phyloP scores from a whole-genome alignment of 306 rosid genomes.

The Cercis canadensis region DNA sequence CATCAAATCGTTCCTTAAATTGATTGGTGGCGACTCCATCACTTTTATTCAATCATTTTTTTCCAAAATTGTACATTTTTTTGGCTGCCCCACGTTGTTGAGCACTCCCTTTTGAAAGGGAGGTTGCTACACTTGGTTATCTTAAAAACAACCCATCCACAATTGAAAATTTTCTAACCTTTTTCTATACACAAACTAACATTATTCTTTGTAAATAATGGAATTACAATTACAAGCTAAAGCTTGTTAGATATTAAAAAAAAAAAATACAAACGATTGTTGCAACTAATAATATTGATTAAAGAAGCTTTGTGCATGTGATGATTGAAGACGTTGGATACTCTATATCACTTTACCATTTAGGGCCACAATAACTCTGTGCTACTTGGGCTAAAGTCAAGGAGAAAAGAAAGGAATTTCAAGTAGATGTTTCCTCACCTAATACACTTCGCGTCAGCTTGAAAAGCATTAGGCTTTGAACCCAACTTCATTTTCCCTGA shows the following conservation, averaged over 20 bases:
- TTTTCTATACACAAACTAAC: slow-evolving; percentile 14
- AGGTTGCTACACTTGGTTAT: too few species aligned
- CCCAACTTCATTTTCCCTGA: slow-evolving; percentile 81
- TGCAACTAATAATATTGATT: slow-evolving; percentile 35
- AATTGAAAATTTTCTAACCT: background rate
- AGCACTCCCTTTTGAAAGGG: too few species aligned
- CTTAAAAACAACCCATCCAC: slow-evolving; percentile 32
- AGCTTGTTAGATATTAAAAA: background rate
- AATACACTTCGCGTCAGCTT: slow-evolving; percentile 72
- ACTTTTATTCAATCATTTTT: too few species aligned
- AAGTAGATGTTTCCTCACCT: slow-evolving; percentile 46
- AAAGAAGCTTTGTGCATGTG: slow-evolving; percentile 27
- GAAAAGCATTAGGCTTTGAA: slow-evolving; percentile 89
- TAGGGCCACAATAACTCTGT: slow-evolving; percentile 70
- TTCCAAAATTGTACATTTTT: too few species aligned
- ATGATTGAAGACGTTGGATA: slow-evolving; percentile 49
- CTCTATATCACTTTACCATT: slow-evolving; percentile 43
- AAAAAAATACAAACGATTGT: slow-evolving; percentile 2
- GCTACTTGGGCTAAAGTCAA: background rate
- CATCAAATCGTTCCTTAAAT: too few species aligned
- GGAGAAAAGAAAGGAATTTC: background rate
- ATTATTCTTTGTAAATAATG: slow-evolving; percentile 23
- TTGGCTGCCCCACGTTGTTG: too few species aligned
- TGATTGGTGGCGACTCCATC: too few species aligned
- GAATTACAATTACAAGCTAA: slow-evolving; percentile 35